Percentiles rank a stretch among this genome's conserved stretches.
phyloP scores from a whole-genome alignment of 2,329 filamentous ascomycete genomes.

The Pseudomassariella vexata region DNA sequence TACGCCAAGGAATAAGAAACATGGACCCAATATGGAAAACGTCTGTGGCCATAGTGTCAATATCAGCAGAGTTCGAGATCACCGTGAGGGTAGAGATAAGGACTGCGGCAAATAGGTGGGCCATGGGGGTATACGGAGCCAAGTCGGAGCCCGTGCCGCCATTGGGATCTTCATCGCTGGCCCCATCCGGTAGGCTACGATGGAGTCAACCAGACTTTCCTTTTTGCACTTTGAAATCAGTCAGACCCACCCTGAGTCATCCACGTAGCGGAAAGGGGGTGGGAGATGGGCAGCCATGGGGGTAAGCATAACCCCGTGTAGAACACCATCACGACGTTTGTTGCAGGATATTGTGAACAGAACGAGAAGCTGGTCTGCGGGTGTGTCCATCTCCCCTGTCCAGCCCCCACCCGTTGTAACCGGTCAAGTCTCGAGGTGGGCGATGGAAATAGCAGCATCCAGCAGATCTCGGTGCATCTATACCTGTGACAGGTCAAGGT shows the following conservation, averaged over 20 bases:
- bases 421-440: too few relatives aligned
- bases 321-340: background rate
- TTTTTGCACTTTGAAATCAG: constrained; percentile 1
- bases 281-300: too few relatives aligned
- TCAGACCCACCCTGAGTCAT: constrained; percentile 3
- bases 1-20: constrained; percentile 19
- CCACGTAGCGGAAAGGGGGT: constrained; percentile 1
- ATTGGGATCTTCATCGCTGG: constrained; percentile 19
- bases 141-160: constrained; percentile 11
- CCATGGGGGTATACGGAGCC: constrained; percentile 4
- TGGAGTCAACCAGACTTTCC: background rate
- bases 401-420: constrained; percentile 5
- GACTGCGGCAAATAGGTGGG: constrained; percentile 9
- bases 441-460: constrained; percentile 2
- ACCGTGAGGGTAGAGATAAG: constrained; percentile 14
- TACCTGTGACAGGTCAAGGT: background rate
- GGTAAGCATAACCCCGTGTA: background rate
- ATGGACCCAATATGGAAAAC: constrained; percentile 3
- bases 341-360: background rate
- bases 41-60: constrained; percentile 3
- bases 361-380: background rate
- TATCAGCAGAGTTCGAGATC: background rate
- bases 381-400: background rate
- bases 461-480: too few relatives aligned
- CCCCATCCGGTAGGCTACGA: constrained; percentile 10